Evolutionary conservation across 2,329 filamentous ascomycete genomes (phyloP), one percentile per base, ranked within the genome.

Genomic region (Erysiphe neolycopersici): DNA sequence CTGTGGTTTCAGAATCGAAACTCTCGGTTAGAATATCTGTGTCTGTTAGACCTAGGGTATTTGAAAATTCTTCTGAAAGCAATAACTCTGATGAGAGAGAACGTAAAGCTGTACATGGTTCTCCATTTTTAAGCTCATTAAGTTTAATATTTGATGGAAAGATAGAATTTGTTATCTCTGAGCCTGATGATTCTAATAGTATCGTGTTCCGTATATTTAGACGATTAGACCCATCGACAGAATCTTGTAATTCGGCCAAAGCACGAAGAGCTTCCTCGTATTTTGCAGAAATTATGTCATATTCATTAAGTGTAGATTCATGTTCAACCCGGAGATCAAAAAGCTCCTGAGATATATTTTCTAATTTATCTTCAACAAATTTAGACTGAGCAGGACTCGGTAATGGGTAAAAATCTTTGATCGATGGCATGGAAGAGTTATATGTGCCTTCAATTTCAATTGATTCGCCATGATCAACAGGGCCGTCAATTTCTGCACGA

Each of bases 1-100:
- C 43, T 39, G 47, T 43, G 17, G 49, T 51, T 40, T 43, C 47
- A 43, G 49, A 51, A 43, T 54, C 53, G 11, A 44, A 51, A 46
- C 50, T 54, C 57, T 17, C 61, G 5, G 61, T 64, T 18, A 62
- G 60, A 4, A 62, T 67, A 50, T 75, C 74, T 46, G 65, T 63
- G 56, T 76, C 71, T 51, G 71, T 74, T 42, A 68, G 67, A 51
- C 76, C 73, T 49, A 65, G 66, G 49, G 73, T 76, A 53, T 67
- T 66, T 52, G 73, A 72, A 56, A 79, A 81, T 55, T 79, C 79
- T 69, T 79, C 73, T 65, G 73, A 82, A 59, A 79, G 92, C 55
- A 82, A 92, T 59, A 93, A 71, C 63, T 95, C 89, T 63, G 83
- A 89, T 51, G 83, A 94, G 52, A 94, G 77, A 56, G 84, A 93